Base-by-base conservation (phyloP, 176 grass and related monocot genomes). In the Panicum miliaceum region DNA sequence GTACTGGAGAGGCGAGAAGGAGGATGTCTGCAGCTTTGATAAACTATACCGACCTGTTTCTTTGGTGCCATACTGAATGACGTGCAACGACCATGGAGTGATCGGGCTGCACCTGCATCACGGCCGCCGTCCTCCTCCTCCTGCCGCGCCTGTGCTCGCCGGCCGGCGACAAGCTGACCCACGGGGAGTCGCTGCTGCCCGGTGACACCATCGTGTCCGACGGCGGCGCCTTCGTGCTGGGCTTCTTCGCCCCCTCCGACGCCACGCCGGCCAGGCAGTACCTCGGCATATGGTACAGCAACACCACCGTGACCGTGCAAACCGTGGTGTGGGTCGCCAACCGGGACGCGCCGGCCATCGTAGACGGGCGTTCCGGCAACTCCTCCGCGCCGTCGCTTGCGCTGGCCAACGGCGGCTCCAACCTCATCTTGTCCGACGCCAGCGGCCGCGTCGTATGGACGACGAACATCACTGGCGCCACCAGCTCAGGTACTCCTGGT, bases 241-340 rank as follows among this genome's bases (percentile, higher is more conserved):
- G 85, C 20, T 87, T 87, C 85, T 87, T 87, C 71, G 64, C 78
- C 37, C 70, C 50, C 2, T 48, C 71, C 19, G 75, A 60, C 27
- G 81, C 71, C 25, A 47, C 79, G 5, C 62, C 79, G 1, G 0
- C 0, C 3, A 70, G 10, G 8, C 53, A 63, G 15, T 83, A 88
- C 86, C 52, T 83, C 34, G 86, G 86, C 53, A 88, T 71, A 71
- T 88, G 86, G 86, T 88, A 88, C 64, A 88, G 32, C 54, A 6
- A 51, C 64, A 43, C 12, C 57, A 60, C 20, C n/a, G 10, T 88
- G 10, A 34, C 80, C 15, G 20, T 0, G 3, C 73, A 4, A 15
- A 88, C 80, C 64, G 73, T 71, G 12, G 64, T 88, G 0, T 88
- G 86, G 86, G 64, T 88, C 1, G 80, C 80, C 53, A 78, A 88